Evolutionary conservation across 495 filamentous ascomycete genomes (phyloP).

Genomic region (Bryoglossum gracile): DNA sequence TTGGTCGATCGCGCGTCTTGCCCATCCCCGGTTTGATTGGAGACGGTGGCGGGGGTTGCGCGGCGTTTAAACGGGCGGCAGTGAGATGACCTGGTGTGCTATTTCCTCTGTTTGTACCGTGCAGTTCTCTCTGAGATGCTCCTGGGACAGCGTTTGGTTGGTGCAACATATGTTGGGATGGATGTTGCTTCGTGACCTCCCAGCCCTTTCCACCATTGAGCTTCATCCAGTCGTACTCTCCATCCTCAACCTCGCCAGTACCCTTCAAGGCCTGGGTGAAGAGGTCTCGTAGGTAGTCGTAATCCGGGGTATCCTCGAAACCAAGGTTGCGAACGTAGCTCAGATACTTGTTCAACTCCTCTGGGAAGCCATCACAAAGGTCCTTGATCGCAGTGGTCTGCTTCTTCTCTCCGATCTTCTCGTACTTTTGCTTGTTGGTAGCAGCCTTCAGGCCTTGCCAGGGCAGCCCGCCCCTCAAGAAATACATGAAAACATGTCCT

Average conservation of each 20-base stretch:
- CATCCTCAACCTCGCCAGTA: conserved; percentile 90
- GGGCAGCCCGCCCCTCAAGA: conserved; percentile 87
- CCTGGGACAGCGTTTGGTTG: conserved; percentile 65
- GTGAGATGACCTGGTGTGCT: conserved; percentile 62
- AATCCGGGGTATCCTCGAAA: conserved; percentile 98
- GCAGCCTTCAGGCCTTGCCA: conserved; percentile 99
- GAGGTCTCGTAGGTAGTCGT: conserved; percentile 93
- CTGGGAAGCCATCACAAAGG: conserved; percentile 92
- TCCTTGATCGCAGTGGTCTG: conserved; percentile 96
- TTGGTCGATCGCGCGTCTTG: conserved; percentile 75
- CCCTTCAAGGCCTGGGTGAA: conserved; percentile 96
- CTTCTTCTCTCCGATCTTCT: conserved; percentile 99
- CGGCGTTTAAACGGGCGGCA: conserved; percentile 93
- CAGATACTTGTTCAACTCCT: conserved; percentile 96
- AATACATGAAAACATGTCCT: conserved; percentile 99
- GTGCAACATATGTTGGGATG: conserved; percentile 67
- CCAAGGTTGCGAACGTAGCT: conserved; percentile 96
- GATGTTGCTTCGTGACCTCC: conserved; percentile 84
- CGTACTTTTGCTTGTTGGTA: conserved; percentile 99
- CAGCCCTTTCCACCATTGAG: conserved; percentile 90
- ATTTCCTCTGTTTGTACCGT: conserved; percentile 49
- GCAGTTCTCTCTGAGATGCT: conserved; percentile 70
- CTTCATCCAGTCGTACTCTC: conserved; percentile 99
- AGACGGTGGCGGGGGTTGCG: conserved; percentile 83
- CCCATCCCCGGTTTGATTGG: conserved; percentile 72